A percentile compares a stretch with the other conserved stretches of the same genome.
These are phyloP conservation scores for Cnidoscolus chayamansa DNA, from an alignment of 441 rosid genomes.

Conservation along the genomic window DNA sequence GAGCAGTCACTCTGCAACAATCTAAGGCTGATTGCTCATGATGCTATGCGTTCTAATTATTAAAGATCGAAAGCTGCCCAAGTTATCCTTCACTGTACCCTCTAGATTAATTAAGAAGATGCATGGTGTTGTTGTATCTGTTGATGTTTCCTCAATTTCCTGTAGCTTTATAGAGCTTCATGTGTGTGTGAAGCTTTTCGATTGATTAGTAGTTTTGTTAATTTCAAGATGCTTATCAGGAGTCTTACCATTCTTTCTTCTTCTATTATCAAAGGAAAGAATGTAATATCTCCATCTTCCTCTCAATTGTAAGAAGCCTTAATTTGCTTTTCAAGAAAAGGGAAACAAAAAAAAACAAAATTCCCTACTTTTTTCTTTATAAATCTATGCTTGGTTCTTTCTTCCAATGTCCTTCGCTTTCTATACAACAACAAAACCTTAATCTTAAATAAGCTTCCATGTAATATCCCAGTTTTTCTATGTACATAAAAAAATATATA, in stretches of 20 bases:
- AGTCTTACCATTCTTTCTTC: slow-evolving; percentile 2
- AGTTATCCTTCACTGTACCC: slow-evolving; percentile 23
- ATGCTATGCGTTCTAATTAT: slow-evolving; percentile 50
- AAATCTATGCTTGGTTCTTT: neutral
- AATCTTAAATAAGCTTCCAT: no score
- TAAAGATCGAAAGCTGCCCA: neutral
- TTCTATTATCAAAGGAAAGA: slow-evolving; percentile 4
- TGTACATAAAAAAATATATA: neutral
- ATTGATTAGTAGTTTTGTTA: slow-evolving; percentile 4
- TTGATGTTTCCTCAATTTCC: slow-evolving; percentile 8
- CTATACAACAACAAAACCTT: no score
- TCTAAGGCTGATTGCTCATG: slow-evolving; percentile 92
- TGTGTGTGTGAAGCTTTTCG: slow-evolving; percentile 2
- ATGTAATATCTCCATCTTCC: neutral
- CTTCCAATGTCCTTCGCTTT: no score
- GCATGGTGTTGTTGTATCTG: neutral
- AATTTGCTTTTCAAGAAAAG: neutral
- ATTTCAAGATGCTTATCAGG: slow-evolving; percentile 6
- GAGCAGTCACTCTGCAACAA: slow-evolving; percentile 79
- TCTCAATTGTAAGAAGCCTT: neutral
- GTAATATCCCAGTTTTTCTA: neutral
- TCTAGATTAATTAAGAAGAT: slow-evolving; percentile 15
- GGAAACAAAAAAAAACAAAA: no score
- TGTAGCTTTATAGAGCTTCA: slow-evolving; percentile 9
- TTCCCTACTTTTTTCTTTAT: neutral